Conservation (phyloP, 1,284 basidiomycete species). For the Golubevia pallescens region DNA sequence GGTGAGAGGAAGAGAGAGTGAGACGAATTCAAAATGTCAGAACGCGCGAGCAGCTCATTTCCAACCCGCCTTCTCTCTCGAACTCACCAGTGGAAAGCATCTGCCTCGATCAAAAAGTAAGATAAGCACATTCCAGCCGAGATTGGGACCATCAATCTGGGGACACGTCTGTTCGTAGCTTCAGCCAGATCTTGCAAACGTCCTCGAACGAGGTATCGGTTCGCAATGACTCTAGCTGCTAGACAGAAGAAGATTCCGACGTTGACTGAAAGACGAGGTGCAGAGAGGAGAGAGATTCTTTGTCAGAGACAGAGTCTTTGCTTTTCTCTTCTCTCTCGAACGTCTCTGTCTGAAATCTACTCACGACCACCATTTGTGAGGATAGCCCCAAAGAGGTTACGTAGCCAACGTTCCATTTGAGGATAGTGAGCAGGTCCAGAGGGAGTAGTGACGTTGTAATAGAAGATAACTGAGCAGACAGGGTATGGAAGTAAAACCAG, state of each 20-base stretch:
- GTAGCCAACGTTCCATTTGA: constrained; percentile 28
- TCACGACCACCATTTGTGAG: not conserved
- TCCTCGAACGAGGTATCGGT: constrained; percentile 45
- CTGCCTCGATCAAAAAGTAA: constrained; percentile 48
- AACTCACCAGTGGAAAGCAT: not conserved
- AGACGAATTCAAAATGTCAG: no score
- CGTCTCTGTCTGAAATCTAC: no score
- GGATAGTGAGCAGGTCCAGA: constrained; percentile 37
- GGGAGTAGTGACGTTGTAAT: constrained; percentile 40
- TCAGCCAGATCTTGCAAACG: constrained; percentile 41
- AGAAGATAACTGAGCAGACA: no score
- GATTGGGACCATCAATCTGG: constrained; percentile 44
- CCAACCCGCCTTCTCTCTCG: no score
- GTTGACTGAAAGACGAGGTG: no score
- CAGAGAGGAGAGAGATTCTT: no score
- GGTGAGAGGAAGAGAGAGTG: not conserved
- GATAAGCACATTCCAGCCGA: constrained; percentile 40
- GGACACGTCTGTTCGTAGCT: constrained; percentile 38
- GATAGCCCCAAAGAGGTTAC: not conserved
- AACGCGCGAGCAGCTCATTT: no score
- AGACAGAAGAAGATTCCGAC: constrained; percentile 52
- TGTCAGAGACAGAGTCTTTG: no score
- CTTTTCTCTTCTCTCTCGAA: no score
- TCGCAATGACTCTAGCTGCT: constrained; percentile 44
- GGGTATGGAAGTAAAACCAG: no score